Base-by-base conservation (phyloP, 2,329 filamentous ascomycete species). In the Sporothrix sp. region DNA sequence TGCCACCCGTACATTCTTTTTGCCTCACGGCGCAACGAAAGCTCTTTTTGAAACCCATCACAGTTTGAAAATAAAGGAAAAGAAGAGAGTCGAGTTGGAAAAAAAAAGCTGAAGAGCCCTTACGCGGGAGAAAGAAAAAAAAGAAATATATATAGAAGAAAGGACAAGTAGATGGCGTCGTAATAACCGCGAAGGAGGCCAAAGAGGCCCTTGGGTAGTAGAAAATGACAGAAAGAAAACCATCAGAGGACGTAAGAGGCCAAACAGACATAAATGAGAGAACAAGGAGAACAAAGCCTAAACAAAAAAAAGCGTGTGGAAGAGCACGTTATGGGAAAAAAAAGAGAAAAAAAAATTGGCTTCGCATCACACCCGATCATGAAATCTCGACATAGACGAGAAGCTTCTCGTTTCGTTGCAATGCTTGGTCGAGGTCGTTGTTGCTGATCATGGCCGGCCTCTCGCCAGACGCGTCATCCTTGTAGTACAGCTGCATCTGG, bases 331-430 rank as follows among this genome's bases (percentile, higher is more conserved):
- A n/a, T 48, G 5, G 32, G 36, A 7, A 20, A 14, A 37, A 13
- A 37, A 28, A 30, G 7, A 54, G n/a, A 50, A 23, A 43, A 44
- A 28, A 28, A 28, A 28, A 10, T 28, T 28, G 25, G 10, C 10
- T 28, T 10, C 10, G 10, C 10, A 28, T 10, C 6, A 28, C 5
- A 5, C 25, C 25, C 25, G 25, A 39, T 67, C 65, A 77, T 55
- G 69, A 66, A 50, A 71, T 68, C 57, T 82, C 78, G 28, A 86
- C 83, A 58, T 81, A 86, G 23, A 96, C 71, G 49, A 90, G 81
- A 56, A 97, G 72, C 70, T 96, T 96, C 58, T 89, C 84, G 66
- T 95, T 95, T 59, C 88, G 74, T 59, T 85, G 78, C 56, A 96
- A 71, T 3, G 91, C 91, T 57, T 79, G 75, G 57, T 89, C 83